phyloP scores from a whole-genome alignment of 306 rosid species.

The Lathyrus sativus region DNA sequence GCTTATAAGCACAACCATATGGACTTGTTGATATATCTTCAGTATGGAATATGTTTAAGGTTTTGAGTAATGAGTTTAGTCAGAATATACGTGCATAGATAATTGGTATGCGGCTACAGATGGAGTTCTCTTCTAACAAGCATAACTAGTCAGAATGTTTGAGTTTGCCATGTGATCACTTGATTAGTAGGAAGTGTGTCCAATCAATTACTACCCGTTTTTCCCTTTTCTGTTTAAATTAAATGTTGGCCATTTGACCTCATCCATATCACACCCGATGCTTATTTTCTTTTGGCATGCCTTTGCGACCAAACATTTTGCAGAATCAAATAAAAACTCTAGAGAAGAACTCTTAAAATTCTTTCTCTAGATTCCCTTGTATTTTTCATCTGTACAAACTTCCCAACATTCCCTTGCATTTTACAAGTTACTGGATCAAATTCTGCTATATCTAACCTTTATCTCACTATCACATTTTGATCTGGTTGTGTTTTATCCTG shows the following conservation, averaged over 20 bases:
- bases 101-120: constrained; percentile 18
- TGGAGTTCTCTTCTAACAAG: neutral
- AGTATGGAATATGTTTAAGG: constrained; percentile 12
- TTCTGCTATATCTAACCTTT: constrained; percentile 21
- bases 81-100: constrained; percentile 21
- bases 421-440: constrained; percentile 6
- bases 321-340: neutral
- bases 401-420: constrained; percentile 8
- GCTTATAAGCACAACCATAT: constrained; percentile 20
- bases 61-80: constrained; percentile 1
- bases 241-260: constrained; percentile 6
- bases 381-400: constrained; percentile 2
- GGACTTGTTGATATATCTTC: constrained; percentile 15
- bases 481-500: constrained; percentile 5
- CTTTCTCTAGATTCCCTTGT: neutral
- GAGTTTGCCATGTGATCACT: constrained; percentile 16
- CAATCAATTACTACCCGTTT: neutral
- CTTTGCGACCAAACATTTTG: neutral
- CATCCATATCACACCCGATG: neutral
- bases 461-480: constrained; percentile 3
- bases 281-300: neutral
- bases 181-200: constrained; percentile 10
- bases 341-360: neutral
- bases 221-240: neutral
- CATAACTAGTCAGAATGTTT: neutral